These are phyloP conservation scores for Gynostemma pentaphyllum DNA, from an alignment of 306 rosid species.

Conservation along the genomic window DNA sequence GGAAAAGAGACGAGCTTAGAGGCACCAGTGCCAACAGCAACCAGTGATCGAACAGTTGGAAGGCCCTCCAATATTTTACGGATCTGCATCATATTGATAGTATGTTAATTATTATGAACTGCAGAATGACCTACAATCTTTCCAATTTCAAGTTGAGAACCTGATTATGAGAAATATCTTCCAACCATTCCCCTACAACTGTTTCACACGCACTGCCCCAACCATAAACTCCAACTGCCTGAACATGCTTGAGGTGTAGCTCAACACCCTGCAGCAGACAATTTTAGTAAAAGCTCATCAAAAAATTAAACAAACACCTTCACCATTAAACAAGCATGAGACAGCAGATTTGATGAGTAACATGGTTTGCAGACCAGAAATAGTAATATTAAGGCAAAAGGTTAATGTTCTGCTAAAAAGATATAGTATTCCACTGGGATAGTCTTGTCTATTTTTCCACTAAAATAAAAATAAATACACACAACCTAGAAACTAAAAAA, in stretches of 20 bases:
- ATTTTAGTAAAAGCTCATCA: slow-evolving; percentile 1
- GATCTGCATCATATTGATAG: slow-evolving; percentile 33
- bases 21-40: slow-evolving; percentile 81
- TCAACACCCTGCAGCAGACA: slow-evolving; percentile 67
- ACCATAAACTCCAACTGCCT: slow-evolving; percentile 81
- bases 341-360: neutral
- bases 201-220: slow-evolving; percentile 92
- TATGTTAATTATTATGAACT: slow-evolving; percentile 1
- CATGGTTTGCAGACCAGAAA: neutral
- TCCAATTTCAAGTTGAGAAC: slow-evolving; percentile 25
- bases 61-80: slow-evolving; percentile 74
- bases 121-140: slow-evolving; percentile 17
- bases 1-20: slow-evolving; percentile 85
- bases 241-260: slow-evolving; percentile 78
- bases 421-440: no score
- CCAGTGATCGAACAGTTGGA: slow-evolving; percentile 70
- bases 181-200: slow-evolving; percentile 80
- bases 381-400: neutral
- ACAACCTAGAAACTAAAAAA: no score
- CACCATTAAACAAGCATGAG: neutral
- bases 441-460: no score
- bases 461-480: no score
- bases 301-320: slow-evolving; percentile 10
- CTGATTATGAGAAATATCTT: slow-evolving; percentile 91
- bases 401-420: neutral